Base-by-base conservation (phyloP, 2,329 filamentous ascomycete genomes). In the Xylaria sp. region DNA sequence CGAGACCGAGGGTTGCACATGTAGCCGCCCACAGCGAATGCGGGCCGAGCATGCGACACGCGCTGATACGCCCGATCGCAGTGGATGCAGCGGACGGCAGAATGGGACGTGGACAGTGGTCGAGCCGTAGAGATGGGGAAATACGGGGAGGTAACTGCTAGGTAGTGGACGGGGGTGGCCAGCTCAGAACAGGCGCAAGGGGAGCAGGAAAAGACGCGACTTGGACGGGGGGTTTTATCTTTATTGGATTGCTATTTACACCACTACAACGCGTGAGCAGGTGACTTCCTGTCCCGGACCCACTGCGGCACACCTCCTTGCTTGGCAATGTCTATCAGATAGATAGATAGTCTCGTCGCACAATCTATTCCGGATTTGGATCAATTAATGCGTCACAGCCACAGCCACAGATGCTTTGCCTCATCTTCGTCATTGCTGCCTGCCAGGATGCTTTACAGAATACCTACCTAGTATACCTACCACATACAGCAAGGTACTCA, bases 231-330 rank as follows among this genome's bases (percentile, higher is more conserved):
- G 57, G 47, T 51, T 64, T 64, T 48, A 67, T 63, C 59, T 59
- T 58, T 51, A 61, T 30, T 53, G 47, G 11, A 42, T 17, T 42
- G 39, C 14, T 4, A 4, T 27, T 14, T 17, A 24, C 11, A 21
- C 6, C 14, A 51, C 19, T 7, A 27, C 19, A 27, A 64, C 75
- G 74, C 75, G 75, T 59, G 69, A 69, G 69, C 71, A 73, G 63
- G 63, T 73, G 71, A 73, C 69, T 64, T 59, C 9, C 8, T 3
- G 19, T 21, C 47, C 47, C 47, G 21, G n/a, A 47, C 42, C 42
- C 14, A 19, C 36, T 39, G 34, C 7, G 34, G 7, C 34, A 8
- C 34, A 36, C 34, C 34, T 36, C 42, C 56, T n/a, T 61, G n/a
- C 27, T 14, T 56, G 39, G 34, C 27, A 32, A 36, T 36, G 6